Percentiles rank a stretch among this genome's conserved stretches.
Conservation (phyloP, 225 moss, liverwort and hornwort species). For the Pseudisothecium myosuroides region DNA sequence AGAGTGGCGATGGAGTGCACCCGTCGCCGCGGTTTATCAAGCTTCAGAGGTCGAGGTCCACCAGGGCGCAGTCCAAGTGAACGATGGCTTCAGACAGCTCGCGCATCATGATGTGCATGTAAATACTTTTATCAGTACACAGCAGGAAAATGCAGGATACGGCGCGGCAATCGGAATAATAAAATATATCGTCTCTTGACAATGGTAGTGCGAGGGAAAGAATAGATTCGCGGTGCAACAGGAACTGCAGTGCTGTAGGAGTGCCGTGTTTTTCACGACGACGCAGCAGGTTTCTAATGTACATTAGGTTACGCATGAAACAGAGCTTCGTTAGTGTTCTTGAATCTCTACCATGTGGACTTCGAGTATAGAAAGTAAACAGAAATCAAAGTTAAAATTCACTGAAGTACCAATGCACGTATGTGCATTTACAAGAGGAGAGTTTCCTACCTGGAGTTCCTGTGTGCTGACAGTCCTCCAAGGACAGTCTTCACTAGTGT, state of each 20-base stretch:
- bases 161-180: not conserved
- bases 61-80: not conserved
- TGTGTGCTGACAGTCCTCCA: not conserved
- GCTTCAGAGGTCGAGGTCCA: slow-evolving; percentile 21
- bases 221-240: not conserved
- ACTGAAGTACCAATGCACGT: not conserved
- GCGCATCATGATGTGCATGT: not conserved
- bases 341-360: not conserved
- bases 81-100: not conserved
- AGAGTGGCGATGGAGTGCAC: not conserved
- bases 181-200: not conserved
- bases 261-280: not conserved
- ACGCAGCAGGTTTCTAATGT: not conserved
- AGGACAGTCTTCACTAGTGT: not conserved
- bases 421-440: not conserved
- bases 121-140: not conserved
- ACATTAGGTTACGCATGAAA: not conserved
- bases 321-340: not conserved
- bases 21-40: slow-evolving; percentile 9
- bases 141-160: not conserved
- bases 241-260: not conserved
- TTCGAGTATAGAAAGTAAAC: not conserved
- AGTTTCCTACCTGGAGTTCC: not conserved
- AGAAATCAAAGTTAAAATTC: not conserved
- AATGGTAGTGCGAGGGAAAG: not conserved